phyloP scores from a whole-genome alignment of 2,329 filamentous ascomycete genomes.

The Aspergillus aculeatus region DNA sequence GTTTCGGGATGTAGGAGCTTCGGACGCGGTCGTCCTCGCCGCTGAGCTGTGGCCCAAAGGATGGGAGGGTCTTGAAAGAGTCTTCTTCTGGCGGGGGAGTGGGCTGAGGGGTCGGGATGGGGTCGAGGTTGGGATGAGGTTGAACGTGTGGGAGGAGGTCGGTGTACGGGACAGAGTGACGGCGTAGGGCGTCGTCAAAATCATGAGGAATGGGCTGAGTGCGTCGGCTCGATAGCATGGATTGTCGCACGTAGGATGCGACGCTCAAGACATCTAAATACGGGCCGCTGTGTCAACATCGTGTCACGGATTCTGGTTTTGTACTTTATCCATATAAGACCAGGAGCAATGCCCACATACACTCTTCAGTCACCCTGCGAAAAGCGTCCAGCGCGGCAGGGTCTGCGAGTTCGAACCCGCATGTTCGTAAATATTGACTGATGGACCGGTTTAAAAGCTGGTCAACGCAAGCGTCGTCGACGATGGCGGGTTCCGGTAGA shows the following conservation, averaged over 20 bases:
- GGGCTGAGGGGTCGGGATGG: constrained; percentile 33
- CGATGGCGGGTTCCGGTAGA: constrained; percentile 41
- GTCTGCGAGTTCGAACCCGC: constrained; percentile 56
- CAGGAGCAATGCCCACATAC: constrained; percentile 42
- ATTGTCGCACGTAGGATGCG: constrained; percentile 53
- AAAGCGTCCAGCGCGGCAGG: constrained; percentile 59
- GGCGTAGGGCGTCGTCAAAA: constrained; percentile 51
- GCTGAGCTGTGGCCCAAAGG: constrained; percentile 54
- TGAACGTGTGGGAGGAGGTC: constrained; percentile 38
- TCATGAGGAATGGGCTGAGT: constrained; percentile 58
- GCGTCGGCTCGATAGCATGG: constrained; percentile 59
- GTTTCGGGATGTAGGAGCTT: constrained; percentile 56
- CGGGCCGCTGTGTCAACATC: neutral
- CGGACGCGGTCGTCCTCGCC: constrained; percentile 47
- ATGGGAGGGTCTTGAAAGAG: constrained; percentile 35
- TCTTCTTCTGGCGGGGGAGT: constrained; percentile 43
- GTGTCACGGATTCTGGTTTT: neutral
- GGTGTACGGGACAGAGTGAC: constrained; percentile 29
- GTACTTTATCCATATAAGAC: neutral
- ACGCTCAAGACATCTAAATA: constrained; percentile 55
- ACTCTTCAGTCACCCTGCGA: constrained; percentile 56
- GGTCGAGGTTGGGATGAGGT: constrained; percentile 21
- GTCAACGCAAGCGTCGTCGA: constrained; percentile 55
- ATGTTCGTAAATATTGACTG: constrained; percentile 49
- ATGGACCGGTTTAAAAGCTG: constrained; percentile 57